phyloP scores from a whole-genome alignment of 257 asterid species.

The Gynochthodes officinalis region DNA sequence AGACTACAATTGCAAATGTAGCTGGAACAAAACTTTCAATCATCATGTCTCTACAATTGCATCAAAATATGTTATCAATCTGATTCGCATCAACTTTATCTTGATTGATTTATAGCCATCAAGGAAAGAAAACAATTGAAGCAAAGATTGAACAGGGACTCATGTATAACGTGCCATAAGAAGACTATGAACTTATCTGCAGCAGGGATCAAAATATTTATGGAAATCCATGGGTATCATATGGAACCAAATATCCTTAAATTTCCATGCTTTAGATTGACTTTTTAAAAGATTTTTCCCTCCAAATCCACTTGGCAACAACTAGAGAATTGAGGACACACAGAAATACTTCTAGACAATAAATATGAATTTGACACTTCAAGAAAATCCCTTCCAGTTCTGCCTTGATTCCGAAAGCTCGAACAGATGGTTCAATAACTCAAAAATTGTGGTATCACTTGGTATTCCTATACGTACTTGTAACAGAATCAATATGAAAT shows the following conservation, averaged over 20 bases:
- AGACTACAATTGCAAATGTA: not conserved
- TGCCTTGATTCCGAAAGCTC: constrained; percentile 6
- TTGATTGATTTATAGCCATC: not conserved
- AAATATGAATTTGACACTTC: too few relatives aligned
- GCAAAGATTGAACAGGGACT: not conserved
- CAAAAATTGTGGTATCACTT: not conserved
- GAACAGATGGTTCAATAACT: not conserved
- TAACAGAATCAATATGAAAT: constrained; percentile 58
- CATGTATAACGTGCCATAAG: not conserved
- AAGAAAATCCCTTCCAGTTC: too few relatives aligned
- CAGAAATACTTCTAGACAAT: too few relatives aligned
- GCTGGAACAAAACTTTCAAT: not conserved
- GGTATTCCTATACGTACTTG: constrained; percentile 36
- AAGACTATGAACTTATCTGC: not conserved
- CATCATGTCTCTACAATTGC: not conserved
- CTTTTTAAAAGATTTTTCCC: too few relatives aligned
- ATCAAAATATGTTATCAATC: not conserved
- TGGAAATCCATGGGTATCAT: not conserved
- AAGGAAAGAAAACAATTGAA: not conserved
- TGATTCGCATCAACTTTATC: not conserved
- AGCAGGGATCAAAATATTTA: not conserved
- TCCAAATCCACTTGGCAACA: too few relatives aligned
- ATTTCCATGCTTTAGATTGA: too few relatives aligned
- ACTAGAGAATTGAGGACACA: too few relatives aligned
- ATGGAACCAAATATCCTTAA: not conserved